Evolutionary conservation across 768 basidiomycete species (phyloP), one percentile per base, ranked within the genome.

Genomic region (Collybia sordida): DNA sequence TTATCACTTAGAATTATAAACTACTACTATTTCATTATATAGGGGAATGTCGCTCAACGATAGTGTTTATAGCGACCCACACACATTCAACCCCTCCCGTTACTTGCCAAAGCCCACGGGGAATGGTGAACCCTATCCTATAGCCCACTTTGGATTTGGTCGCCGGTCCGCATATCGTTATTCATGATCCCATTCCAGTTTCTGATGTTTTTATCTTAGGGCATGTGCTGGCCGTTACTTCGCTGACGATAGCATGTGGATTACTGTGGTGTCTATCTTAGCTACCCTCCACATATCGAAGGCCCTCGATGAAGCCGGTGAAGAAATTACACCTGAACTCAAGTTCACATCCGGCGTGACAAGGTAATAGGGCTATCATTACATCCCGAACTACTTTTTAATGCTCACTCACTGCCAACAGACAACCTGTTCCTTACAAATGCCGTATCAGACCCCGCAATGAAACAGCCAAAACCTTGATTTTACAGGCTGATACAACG

Each of bases 61-160:
- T 34, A 56, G 49, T 15, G 50, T 61, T 0, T 68, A 68, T 47
- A 37, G 21, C 6, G 42, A 67, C 18, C 62, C 65, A 9, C 46
- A n/a, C 11, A 56, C 38, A 6, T 68, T 65, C 42, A 53, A 64
- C 21, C 67, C 67, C 6, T 53, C 53, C 15, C 60, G 67, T 5
- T 67, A 59, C 47, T 45, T 64, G 11, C 57, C 60, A 4, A 47
- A 49, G 25, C 58, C 58, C 2, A 25, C 40, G 3, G 58, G 61
- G 8, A 42, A 56, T 36, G 67, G 47, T 17, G 65, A 68, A 37
- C 64, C 65, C 25, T 50, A 55, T 46, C 59, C 60, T 21, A 21
- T 50, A 7, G 54, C 53, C 12, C 49, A 52, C 11, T 67, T 63
- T 47, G 68, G 68, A 11, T 69, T 65, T 54, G 64, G 64, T 0